Base-by-base conservation (phyloP, 2,329 filamentous ascomycete species). In the Didymella glomerata region DNA sequence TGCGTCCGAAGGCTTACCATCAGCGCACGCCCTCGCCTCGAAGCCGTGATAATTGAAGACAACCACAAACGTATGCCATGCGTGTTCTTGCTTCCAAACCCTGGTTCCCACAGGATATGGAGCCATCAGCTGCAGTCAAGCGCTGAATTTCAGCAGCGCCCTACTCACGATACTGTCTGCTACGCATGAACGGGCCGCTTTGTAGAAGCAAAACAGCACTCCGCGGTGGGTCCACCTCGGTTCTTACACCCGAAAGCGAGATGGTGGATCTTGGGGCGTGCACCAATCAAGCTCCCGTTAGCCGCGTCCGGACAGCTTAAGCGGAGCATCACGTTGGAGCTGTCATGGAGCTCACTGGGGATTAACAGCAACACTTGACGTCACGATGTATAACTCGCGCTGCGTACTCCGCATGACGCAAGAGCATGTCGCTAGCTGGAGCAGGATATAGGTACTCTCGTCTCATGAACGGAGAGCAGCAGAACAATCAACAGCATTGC, bases 371-470 rank as follows among this genome's bases (percentile, higher is more conserved):
- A 27, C 27, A 41, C 32, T 60, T 60, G 45, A 62, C 59, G 60
- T 67, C 63, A 67, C 63, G 57, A 64, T 54, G 32, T 49, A 36
- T 36, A 42, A 36, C 10, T 14, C 22, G 40, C 20, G 40, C 22
- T 24, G 40, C 5, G 40, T 47, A 10, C 36, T 54, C 28, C 36
- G 56, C 47, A 61, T 62, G 61, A 67, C 63, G 65, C 61, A 64
- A 59, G 47, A 51, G 30, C 47, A 53, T 50, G 40, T 25, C 14
- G 47, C 52, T 52, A 57, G 53, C 52, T 56, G 38, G 10, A 49
- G 44, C 20, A 44, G 11, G 22, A 45, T 49, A 40, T 50, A 55
- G 36, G 25, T 38, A 34, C 42, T 45, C 50, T 44, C 13, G 7
- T 49, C 38, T 48, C 30, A 30, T n/a, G 42, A 16, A 18, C 22